Percentiles rank a stretch among this genome's conserved stretches.
Evolutionary conservation across 2,329 filamentous ascomycete species (phyloP).

Genomic region (Simplicillium aogashimaense): DNA sequence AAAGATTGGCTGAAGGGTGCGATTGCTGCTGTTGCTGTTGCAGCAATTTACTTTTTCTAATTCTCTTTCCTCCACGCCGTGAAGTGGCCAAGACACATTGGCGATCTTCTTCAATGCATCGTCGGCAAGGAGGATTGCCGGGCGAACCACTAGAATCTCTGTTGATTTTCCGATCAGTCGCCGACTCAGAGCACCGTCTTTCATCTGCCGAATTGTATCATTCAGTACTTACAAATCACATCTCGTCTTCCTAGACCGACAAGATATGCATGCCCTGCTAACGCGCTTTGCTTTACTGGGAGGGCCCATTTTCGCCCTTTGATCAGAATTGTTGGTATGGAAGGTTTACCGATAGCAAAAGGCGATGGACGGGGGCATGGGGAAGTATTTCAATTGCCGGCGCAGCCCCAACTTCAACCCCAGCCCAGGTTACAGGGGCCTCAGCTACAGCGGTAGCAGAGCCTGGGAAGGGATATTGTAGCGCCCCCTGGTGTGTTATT

Average conservation of each 20-base stretch:
- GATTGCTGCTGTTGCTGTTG: not conserved
- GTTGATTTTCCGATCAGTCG: conserved; percentile 3
- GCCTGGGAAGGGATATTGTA: too few species aligned
- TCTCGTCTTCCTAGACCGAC: conserved; percentile 19
- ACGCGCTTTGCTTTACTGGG: conserved; percentile 16
- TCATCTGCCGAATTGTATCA: not conserved
- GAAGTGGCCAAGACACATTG: conserved; percentile 30
- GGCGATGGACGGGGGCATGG: conserved; percentile 1
- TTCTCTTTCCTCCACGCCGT: conserved; percentile 22
- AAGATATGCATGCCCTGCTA: conserved; percentile 20
- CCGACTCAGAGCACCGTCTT: not conserved
- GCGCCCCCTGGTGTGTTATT: too few species aligned
- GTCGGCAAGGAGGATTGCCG: conserved; percentile 24
- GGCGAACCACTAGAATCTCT: conserved; percentile 23
- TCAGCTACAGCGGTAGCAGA: too few species aligned
- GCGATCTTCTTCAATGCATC: conserved; percentile 25
- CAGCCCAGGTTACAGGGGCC: too few species aligned
- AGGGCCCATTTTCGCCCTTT: conserved; percentile 5
- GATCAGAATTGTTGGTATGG: conserved; percentile 1
- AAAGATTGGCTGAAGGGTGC: not conserved
- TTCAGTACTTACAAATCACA: conserved; percentile 18
- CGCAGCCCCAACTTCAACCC: too few species aligned
- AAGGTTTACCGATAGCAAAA: not conserved
- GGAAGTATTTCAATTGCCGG: not conserved
- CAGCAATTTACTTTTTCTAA: conserved; percentile 5